Conservation (phyloP, 305 asterid species). For the Fraxinus baroniana region DNA sequence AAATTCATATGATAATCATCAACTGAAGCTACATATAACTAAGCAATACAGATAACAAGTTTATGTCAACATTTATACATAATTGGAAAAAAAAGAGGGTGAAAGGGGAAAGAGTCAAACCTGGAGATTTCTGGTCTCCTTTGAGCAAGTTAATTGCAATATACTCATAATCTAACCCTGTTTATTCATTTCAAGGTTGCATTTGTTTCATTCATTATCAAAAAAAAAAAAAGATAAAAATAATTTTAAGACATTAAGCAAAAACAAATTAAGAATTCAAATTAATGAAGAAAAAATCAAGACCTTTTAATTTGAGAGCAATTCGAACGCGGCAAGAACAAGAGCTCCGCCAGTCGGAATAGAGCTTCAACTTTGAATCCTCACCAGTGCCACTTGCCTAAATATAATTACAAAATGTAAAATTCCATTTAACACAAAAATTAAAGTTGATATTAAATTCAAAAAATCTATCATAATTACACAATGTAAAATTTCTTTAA, state of each 20-base stretch:
- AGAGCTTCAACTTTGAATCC: conserved; percentile 58
- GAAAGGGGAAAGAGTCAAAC: conserved; percentile 32
- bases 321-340: conserved; percentile 76
- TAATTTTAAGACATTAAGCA: background rate
- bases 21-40: background rate
- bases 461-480: background rate
- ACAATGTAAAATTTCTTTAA: background rate
- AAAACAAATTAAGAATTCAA: background rate
- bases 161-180: conserved; percentile 79
- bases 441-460: background rate
- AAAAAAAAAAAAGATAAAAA: background rate
- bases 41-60: background rate
- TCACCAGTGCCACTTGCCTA: conserved; percentile 36
- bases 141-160: conserved; percentile 63
- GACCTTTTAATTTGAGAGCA: conserved; percentile 71
- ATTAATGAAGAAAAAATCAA: background rate
- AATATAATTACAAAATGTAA: background rate
- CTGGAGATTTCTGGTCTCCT: conserved; percentile 68
- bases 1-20: conserved; percentile 1
- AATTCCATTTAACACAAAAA: background rate
- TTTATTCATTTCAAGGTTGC: background rate
- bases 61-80: background rate
- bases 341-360: conserved; percentile 72
- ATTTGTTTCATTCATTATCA: background rate
- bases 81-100: background rate